Base-by-base conservation (phyloP, 2,329 filamentous ascomycete genomes). In the Colletotrichum sp. region DNA sequence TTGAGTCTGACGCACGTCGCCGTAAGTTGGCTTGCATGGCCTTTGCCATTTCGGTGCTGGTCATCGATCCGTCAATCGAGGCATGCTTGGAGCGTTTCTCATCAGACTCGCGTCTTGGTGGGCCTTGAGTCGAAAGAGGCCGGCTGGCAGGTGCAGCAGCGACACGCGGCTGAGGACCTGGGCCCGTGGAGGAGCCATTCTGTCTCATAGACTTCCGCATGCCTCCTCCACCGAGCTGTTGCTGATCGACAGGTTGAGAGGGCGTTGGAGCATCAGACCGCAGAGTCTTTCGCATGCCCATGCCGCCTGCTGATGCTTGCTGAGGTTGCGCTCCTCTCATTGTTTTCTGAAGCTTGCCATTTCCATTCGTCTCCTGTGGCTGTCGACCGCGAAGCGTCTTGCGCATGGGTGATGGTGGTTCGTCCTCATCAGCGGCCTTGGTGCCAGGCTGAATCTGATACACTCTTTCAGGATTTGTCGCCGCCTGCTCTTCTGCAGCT, bases 1-100 rank as follows among this genome's bases (percentile, higher is more conserved):
- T 95, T 32, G 90, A 93, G 78, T 92, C 92, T 1, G 93, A 94
- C 21, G 86, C 88, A 12, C 87, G 89, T 3, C 93, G 89, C 73
- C 86, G 85, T 10, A 92, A 83, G 7, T 80, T 79, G 15, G 87
- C 80, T 58, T 82, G 83, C 32, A 71, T 66, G 6, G 57, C 66
- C 18, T 32, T 73, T 12, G 77, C 75, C 38, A 80, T 74, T 30
- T 77, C 71, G 48, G 79, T 71, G 52, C 78, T 77, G 9, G 79
- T 74, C 13, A 69, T 58, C 9, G 66, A 52, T 64, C 69, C 67
- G 28, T 77, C 77, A 12, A 71, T 36, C 5, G 77, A 71, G 5
- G 58, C 24, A 12, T 71, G 63, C 26, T 72, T 74, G n/a, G 70
- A 16, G 4, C 48, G 70, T 26, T 26, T 28, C 18, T 38, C 32